Conservation (phyloP, 208 protist species). For the Angomonas ambiguus region DNA sequence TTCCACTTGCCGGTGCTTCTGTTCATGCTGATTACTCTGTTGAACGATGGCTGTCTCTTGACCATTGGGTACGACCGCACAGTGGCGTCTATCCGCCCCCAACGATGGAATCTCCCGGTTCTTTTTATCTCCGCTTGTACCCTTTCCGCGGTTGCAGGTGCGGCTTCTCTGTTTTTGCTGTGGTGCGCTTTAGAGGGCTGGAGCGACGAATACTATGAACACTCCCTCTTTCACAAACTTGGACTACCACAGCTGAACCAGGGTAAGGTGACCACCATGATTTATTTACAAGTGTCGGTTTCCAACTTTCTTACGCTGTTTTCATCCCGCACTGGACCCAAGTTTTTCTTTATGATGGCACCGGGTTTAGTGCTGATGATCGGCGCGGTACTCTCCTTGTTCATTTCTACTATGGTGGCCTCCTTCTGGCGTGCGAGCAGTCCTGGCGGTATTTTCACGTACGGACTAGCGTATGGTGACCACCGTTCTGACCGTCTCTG, state of each 20-base stretch:
- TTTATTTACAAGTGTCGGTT: constrained; percentile 89
- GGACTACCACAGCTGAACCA: constrained; percentile 57
- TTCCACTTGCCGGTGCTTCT: constrained; percentile 86
- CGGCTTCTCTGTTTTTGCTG: constrained; percentile 63
- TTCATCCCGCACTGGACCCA: constrained; percentile 64
- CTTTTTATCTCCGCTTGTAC: constrained; percentile 53
- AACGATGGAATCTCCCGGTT: constrained; percentile 64
- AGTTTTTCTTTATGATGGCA: constrained; percentile 63
- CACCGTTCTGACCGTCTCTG: constrained; percentile 39
- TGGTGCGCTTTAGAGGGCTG: constrained; percentile 53
- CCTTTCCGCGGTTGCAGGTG: constrained; percentile 53
- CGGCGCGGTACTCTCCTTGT: constrained; percentile 54
- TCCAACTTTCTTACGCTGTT: constrained; percentile 90
- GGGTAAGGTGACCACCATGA: constrained; percentile 75
- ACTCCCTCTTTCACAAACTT: constrained; percentile 52
- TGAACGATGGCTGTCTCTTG: constrained; percentile 75
- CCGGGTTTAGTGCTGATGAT: constrained; percentile 51
- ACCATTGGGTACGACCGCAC: constrained; percentile 71
- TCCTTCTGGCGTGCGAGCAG: constrained; percentile 53
- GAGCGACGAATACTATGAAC: constrained; percentile 30
- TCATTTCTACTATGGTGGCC: constrained; percentile 62
- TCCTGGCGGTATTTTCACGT: constrained; percentile 50
- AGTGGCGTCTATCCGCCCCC: constrained; percentile 36
- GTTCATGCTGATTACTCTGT: constrained; percentile 90
- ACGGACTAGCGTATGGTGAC: constrained; percentile 62